Base-by-base conservation (phyloP, 1,284 basidiomycete species). In the Irpex sp. region DNA sequence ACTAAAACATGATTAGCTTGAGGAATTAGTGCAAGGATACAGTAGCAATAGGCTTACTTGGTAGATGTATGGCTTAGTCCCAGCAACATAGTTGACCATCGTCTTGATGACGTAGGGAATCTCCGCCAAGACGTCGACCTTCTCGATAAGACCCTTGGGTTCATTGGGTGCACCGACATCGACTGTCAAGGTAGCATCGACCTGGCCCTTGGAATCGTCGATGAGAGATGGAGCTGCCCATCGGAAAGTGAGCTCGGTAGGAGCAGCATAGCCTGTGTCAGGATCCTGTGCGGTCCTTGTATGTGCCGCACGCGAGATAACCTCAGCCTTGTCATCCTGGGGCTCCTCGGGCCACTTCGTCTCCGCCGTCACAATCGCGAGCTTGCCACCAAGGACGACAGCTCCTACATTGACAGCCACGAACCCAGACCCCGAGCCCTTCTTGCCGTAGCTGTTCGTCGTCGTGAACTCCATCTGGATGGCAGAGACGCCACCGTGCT, bases 391-490 rank as follows among this genome's bases (percentile, higher is more conserved):
- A 26, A 93, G 80, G 15, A 95, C 92, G 63, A 97, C 75, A 50
- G 87, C 88, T 5, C 97, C 97, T 33, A 99, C 78, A 75, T 92
- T 98, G 66, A 95, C 90, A 57, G 81, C 83, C 49, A 92, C 92
- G 59, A 87, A 87, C 3, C 94, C 95, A 9, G 91, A 92, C 26
- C 89, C 90, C 5, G 84, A 68, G 21, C 93, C 93, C 61, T 85
- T 82, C 66, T 83, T 84, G 5, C 94, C 94, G 71, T 94, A 86
- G 21, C 83, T 78, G 63, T 89, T 84, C 59, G 84, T 87, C 0
- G 97, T 98, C 67, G 89, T 94, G 71, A 98, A 95, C 76, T 99
- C 97, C 97, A 98, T 98, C 81, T 94, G 91, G 61, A 97, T 82
- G 15, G 94, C 92, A 59, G 92, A 87, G 8, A 94, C 89, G 7